These are phyloP conservation scores for Hypomontagnella submonticulosa DNA, from an alignment of 495 filamentous ascomycete species.

Conservation along the genomic window DNA sequence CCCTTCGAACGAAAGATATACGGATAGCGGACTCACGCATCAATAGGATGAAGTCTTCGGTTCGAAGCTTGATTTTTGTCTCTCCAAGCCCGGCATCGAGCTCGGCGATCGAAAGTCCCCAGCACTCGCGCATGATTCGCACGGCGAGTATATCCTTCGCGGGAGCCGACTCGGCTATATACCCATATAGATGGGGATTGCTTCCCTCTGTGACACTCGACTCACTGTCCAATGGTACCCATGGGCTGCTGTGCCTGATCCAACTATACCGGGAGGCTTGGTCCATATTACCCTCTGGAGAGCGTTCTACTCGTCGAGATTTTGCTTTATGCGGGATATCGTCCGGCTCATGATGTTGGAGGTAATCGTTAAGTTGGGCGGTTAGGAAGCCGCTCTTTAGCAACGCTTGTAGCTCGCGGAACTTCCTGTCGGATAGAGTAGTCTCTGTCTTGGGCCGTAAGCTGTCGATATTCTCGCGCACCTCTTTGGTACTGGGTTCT, in stretches of 20 bases:
- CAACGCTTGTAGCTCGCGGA: constrained; percentile 50
- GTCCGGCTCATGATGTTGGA: constrained; percentile 25
- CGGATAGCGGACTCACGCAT: constrained; percentile 46
- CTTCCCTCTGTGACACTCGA: constrained; percentile 5
- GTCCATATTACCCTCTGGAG: neutral
- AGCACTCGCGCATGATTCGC: constrained; percentile 55
- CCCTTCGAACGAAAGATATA: too few relatives aligned
- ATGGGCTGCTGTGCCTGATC: constrained; percentile 46
- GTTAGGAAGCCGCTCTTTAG: constrained; percentile 57
- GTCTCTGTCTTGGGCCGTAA: constrained; percentile 51
- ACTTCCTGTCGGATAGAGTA: constrained; percentile 49
- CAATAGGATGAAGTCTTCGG: constrained; percentile 51
- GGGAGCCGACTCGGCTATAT: constrained; percentile 35
- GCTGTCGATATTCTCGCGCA: constrained; percentile 55
- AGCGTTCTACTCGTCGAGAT: neutral
- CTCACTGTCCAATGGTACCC: constrained; percentile 44
- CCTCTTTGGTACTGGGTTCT: constrained; percentile 42
- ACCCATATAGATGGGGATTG: constrained; percentile 40
- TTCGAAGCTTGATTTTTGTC: constrained; percentile 45
- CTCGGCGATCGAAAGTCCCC: constrained; percentile 50
- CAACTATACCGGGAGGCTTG: constrained; percentile 33
- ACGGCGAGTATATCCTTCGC: constrained; percentile 52
- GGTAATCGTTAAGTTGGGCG: constrained; percentile 55
- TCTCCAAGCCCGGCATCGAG: constrained; percentile 48
- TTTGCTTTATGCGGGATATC: neutral